Conservation (phyloP, 305 asterid genomes). For the Fraxinus sp. region DNA sequence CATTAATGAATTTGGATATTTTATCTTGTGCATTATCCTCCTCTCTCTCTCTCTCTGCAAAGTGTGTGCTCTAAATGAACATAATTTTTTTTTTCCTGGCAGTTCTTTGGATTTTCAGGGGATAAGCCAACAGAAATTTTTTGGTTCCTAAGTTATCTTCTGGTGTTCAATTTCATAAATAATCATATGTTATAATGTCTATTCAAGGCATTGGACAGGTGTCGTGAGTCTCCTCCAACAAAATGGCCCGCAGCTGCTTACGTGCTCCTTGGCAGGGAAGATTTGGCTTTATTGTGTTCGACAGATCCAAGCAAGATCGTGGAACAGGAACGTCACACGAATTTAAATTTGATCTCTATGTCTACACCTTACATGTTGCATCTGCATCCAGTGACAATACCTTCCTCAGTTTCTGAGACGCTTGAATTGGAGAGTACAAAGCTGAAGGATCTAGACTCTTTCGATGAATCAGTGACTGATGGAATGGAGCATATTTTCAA, state of each 20-base stretch:
- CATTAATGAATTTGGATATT: neutral
- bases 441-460: slow-evolving; percentile 68
- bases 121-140: slow-evolving; percentile 2
- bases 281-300: slow-evolving; percentile 68
- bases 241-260: slow-evolving; percentile 97
- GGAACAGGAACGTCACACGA: slow-evolving; percentile 52
- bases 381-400: slow-evolving; percentile 80
- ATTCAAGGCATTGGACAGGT: slow-evolving; percentile 76
- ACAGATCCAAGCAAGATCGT: slow-evolving; percentile 56
- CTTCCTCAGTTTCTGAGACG: slow-evolving; percentile 80
- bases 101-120: neutral
- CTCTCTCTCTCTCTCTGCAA: neutral
- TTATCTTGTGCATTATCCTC: neutral
- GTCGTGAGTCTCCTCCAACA: slow-evolving; percentile 93
- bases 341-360: slow-evolving; percentile 58
- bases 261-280: slow-evolving; percentile 95
- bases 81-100: neutral
- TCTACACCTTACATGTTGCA: slow-evolving; percentile 91
- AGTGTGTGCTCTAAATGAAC: slow-evolving; percentile 13
- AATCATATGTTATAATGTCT: slow-evolving; percentile 15
- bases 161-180: slow-evolving; percentile 12
- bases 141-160: slow-evolving; percentile 14
- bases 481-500: slow-evolving; percentile 97
- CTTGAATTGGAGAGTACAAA: slow-evolving; percentile 62
- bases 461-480: slow-evolving; percentile 72